Conservation (phyloP, 352 stramenopile genomes). For the Phytopythium ostracodes region DNA sequence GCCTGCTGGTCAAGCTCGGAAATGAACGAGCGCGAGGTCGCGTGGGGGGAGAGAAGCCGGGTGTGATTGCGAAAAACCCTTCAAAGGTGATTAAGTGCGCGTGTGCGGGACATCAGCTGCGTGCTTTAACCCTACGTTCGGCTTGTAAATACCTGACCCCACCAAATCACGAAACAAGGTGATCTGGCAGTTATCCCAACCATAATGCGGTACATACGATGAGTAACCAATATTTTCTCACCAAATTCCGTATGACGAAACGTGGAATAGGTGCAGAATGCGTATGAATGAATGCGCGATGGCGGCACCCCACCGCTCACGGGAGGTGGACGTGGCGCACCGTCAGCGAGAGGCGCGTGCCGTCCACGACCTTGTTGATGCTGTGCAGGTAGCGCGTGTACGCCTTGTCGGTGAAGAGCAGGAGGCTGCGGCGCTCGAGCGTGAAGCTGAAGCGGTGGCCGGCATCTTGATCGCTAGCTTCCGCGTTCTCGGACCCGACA, state of each 20-base stretch:
- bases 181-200: too few species aligned
- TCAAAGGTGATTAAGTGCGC: neutral
- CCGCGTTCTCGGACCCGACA: neutral
- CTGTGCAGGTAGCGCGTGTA: constrained; percentile 62
- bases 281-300: neutral
- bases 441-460: constrained; percentile 31
- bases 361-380: constrained; percentile 44
- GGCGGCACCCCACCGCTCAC: neutral
- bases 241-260: neutral
- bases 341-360: constrained; percentile 52
- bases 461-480: neutral
- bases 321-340: constrained; percentile 42
- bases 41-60: neutral
- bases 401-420: constrained; percentile 53
- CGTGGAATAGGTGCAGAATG: neutral
- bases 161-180: too few species aligned
- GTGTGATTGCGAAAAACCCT: constrained; percentile 6
- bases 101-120: neutral
- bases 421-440: constrained; percentile 44
- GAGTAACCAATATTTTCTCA: neutral
- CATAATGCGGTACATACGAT: too few species aligned
- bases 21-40: neutral
- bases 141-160: neutral
- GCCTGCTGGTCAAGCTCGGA: neutral
- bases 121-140: neutral